Percentiles rank a stretch among this genome's conserved stretches.
Evolutionary conservation across 768 basidiomycete species (phyloP).

Genomic region (Gymnopilus junonius): DNA sequence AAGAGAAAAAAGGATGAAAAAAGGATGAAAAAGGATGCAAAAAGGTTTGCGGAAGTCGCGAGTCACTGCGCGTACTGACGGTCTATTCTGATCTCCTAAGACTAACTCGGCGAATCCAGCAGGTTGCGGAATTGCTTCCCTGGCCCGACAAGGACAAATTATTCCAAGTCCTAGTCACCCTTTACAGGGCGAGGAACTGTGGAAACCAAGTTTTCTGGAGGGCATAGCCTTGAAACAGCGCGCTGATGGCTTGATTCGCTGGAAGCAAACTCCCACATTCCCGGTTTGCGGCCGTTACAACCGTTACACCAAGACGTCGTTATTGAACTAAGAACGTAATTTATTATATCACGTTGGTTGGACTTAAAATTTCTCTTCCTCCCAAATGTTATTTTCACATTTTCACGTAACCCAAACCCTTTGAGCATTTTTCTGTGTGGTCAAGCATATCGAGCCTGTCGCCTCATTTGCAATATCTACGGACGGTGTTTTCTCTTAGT

Average conservation of each 20-base stretch:
- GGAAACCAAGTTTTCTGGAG: constrained; percentile 95
- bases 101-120: constrained; percentile 90
- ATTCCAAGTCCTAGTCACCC: constrained; percentile 72
- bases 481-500: too few relatives aligned
- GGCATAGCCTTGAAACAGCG: constrained; percentile 94
- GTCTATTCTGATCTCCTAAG: constrained; percentile 86
- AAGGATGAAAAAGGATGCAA: constrained; percentile 29
- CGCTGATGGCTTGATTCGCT: constrained; percentile 69
- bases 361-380: not conserved
- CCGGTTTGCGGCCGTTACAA: constrained; percentile 82
- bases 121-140: constrained; percentile 94
- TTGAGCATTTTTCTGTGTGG: not conserved
- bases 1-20: not conserved
- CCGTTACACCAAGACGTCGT: constrained; percentile 63
- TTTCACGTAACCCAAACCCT: too few relatives aligned
- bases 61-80: constrained; percentile 82
- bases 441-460: not conserved
- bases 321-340: too few relatives aligned
- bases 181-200: constrained; percentile 69
- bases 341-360: too few relatives aligned
- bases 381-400: not conserved
- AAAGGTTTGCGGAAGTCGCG: constrained; percentile 84
- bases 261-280: constrained; percentile 73
- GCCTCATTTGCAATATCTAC: too few relatives aligned
- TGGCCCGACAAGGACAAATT: constrained; percentile 84